Percentiles rank a stretch among this genome's conserved stretches.
These are phyloP conservation scores for Vitis hybrid DNA, from an alignment of 177 flowering plant genomes.

Conservation along the genomic window DNA sequence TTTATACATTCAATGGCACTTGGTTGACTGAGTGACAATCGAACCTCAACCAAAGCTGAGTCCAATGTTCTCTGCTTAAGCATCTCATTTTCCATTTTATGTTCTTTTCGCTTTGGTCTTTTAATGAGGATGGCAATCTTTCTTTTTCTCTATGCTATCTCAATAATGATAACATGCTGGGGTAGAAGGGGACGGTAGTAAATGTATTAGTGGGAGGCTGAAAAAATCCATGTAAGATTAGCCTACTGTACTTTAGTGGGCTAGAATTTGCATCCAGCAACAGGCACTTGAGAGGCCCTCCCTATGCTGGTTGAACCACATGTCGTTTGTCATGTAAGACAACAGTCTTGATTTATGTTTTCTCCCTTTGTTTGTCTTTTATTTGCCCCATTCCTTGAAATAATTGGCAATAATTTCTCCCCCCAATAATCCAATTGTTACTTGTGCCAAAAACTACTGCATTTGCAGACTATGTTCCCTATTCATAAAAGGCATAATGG, in stretches of 20 bases:
- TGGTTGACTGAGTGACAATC: constrained; percentile 28
- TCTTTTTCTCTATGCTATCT: constrained; percentile 4
- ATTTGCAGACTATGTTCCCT: neutral
- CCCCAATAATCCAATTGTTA: neutral
- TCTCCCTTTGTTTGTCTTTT: neutral
- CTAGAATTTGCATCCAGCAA: too few relatives aligned
- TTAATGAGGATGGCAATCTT: constrained; percentile 11
- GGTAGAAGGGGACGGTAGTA: constrained; percentile 4
- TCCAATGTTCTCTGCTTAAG: constrained; percentile 37
- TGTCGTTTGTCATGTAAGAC: neutral
- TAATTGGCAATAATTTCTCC: neutral
- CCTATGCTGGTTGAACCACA: neutral
- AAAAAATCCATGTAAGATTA: too few relatives aligned
- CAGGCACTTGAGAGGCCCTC: too few relatives aligned
- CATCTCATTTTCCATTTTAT: constrained; percentile 39
- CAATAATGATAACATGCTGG: constrained; percentile 5
- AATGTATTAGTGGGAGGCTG: neutral
- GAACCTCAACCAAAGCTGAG: constrained; percentile 28
- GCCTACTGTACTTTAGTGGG: too few relatives aligned
- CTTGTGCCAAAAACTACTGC: neutral
- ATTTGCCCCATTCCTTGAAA: neutral
- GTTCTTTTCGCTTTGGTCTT: constrained; percentile 17
- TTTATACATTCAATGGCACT: constrained; percentile 26
- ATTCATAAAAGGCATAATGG: neutral
- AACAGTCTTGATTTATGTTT: neutral